A percentile compares a stretch with the other conserved stretches of the same genome.
phyloP scores from a whole-genome alignment of 768 basidiomycete species.

The Hygrocybe punicea region DNA sequence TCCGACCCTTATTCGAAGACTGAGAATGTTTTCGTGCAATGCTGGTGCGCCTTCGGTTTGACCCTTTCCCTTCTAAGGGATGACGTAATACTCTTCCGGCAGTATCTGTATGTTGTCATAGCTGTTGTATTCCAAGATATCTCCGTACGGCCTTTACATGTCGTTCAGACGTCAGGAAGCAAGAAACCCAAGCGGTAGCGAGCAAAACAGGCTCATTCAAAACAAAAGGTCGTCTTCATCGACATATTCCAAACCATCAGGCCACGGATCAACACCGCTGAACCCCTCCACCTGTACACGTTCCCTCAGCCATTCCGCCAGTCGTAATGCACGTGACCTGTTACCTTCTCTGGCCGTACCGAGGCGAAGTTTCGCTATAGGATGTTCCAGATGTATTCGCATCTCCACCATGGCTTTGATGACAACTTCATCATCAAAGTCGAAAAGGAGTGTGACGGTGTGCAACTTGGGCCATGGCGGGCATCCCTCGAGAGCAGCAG shows the following conservation, averaged over 20 bases:
- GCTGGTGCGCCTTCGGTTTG: not conserved
- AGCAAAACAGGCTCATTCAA: constrained; percentile 5
- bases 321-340: constrained; percentile 9
- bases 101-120: no score
- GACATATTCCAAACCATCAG: constrained; percentile 19
- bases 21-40: constrained; percentile 18
- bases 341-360: constrained; percentile 19
- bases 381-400: constrained; percentile 24
- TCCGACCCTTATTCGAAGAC: constrained; percentile 53
- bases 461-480: constrained; percentile 37
- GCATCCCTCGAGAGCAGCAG: not conserved
- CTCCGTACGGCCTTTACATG: not conserved
- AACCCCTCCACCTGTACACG: constrained; percentile 26
- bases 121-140: no score
- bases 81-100: no score
- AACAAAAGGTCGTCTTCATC: constrained; percentile 35
- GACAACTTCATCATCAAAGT: constrained; percentile 23
- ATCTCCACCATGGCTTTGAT: constrained; percentile 25
- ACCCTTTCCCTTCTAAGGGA: no score
- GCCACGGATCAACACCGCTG: constrained; percentile 31
- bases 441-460: constrained; percentile 31
- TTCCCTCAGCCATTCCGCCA: constrained; percentile 11
- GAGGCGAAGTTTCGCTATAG: constrained; percentile 31
- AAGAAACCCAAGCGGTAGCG: not conserved
- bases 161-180: not conserved